These are phyloP conservation scores for Annulohypoxylon bovei DNA, from an alignment of 495 filamentous ascomycete genomes.

Conservation along the genomic window DNA sequence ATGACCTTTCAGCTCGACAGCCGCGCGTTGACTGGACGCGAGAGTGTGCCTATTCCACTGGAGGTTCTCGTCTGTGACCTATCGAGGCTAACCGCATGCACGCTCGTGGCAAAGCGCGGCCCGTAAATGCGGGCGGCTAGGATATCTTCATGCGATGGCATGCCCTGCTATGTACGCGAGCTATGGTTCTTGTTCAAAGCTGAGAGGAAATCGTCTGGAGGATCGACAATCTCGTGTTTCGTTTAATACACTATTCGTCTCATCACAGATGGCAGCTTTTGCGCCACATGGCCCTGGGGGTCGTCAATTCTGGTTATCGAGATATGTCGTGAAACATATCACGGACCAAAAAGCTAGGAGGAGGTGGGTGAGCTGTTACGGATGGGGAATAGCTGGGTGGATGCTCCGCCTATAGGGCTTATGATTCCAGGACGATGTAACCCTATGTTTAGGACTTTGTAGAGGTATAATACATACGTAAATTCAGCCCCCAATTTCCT, in stretches of 20 bases:
- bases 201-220: not conserved
- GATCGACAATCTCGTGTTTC: slow-evolving; percentile 1
- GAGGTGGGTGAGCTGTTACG: slow-evolving; percentile 8
- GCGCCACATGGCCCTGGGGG: not conserved
- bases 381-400: slow-evolving; percentile 23
- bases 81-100: slow-evolving; percentile 1
- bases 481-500: not conserved
- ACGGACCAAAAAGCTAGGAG: slow-evolving; percentile 5
- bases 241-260: slow-evolving; percentile 10
- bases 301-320: not conserved
- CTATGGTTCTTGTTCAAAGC: not conserved
- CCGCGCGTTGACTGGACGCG: not conserved
- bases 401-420: slow-evolving; percentile 27
- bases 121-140: slow-evolving; percentile 7
- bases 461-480: not conserved
- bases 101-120: not conserved
- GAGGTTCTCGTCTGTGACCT: slow-evolving; percentile 11
- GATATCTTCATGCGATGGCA: slow-evolving; percentile 2
- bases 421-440: not conserved
- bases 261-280: not conserved
- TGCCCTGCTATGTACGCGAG: not conserved
- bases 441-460: not conserved
- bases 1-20: slow-evolving; percentile 9
- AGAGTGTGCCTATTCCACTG: not conserved
- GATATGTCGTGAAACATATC: slow-evolving; percentile 23